Evolutionary conservation across 176 grass and related monocot species (phyloP).

Genomic region (Ampelocalamus luodianensis): DNA sequence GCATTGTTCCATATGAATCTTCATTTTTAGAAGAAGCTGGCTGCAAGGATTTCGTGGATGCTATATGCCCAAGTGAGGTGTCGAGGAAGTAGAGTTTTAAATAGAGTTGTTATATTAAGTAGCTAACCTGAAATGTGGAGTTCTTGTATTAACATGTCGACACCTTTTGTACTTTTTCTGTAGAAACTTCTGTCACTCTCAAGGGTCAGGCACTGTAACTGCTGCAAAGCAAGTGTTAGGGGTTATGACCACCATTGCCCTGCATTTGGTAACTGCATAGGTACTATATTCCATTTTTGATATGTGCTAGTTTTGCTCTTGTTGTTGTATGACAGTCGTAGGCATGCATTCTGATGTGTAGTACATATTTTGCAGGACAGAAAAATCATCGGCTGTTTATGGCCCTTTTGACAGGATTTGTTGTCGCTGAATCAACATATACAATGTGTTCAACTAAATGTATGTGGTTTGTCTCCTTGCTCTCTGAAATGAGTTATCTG

Average conservation of each 20-base stretch:
- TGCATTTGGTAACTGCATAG: conserved; percentile 98
- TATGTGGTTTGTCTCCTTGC: conserved; percentile 51
- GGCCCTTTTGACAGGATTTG: conserved; percentile 88
- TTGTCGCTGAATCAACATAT: conserved; percentile 95
- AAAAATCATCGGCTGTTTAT: conserved; percentile 89
- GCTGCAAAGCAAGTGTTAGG: conserved; percentile 75
- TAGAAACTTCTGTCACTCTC: conserved; percentile 74
- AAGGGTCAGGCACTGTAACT: conserved; percentile 79
- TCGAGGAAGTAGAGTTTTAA: conserved; percentile 39
- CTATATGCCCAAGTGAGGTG: conserved; percentile 68
- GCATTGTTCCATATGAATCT: conserved; percentile 64
- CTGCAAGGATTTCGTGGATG: conserved; percentile 68
- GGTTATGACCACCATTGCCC: conserved; percentile 94
- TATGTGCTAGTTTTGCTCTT: conserved; percentile 19
- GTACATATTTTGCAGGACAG: conserved; percentile 64
- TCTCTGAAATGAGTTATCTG: conserved; percentile 30
- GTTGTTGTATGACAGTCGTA: conserved; percentile 21
- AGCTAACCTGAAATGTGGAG: conserved; percentile 17
- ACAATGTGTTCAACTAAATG: conserved; percentile 89
- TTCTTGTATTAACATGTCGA: conserved; percentile 38
- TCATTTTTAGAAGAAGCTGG: conserved; percentile 70
- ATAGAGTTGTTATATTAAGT: conserved; percentile 34
- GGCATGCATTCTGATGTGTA: conserved; percentile 23
- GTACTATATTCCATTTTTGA: conserved; percentile 42
- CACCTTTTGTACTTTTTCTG: conserved; percentile 26